Evolutionary conservation across 2,329 filamentous ascomycete species (phyloP).

Genomic region (Pleomassaria siparia): DNA sequence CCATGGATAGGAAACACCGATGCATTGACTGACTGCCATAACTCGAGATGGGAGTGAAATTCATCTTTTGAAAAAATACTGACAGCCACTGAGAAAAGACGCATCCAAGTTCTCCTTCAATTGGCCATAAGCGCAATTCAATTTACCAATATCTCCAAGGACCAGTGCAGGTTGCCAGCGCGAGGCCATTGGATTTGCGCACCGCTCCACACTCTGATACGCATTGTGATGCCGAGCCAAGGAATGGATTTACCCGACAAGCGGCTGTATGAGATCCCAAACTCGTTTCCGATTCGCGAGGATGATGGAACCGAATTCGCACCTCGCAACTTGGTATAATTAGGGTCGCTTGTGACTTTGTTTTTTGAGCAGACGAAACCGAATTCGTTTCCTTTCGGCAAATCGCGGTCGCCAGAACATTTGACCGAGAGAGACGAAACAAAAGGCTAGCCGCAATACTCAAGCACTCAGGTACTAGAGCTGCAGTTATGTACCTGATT

Average conservation of each 20-base stretch:
- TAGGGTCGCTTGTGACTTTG: not conserved
- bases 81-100: conserved; percentile 9
- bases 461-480: no score
- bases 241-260: not conserved
- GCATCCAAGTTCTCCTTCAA: conserved; percentile 3
- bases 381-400: not conserved
- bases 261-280: conserved; percentile 1
- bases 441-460: no score
- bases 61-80: conserved; percentile 7
- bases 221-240: conserved; percentile 1
- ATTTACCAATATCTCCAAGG: conserved; percentile 2
- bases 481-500: no score
- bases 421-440: conserved; percentile 5
- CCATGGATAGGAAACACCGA: conserved; percentile 7
- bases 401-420: conserved; percentile 11
- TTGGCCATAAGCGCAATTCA: conserved; percentile 10
- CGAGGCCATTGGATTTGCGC: not conserved
- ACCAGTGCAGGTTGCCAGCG: conserved; percentile 5
- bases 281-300: conserved; percentile 1
- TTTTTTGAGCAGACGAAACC: conserved; percentile 7
- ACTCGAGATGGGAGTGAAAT: not conserved
- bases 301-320: not conserved
- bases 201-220: conserved; percentile 5
- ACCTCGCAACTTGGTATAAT: not conserved
- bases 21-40: conserved; percentile 3